These are phyloP conservation scores for Sphaerulina musiva DNA, from an alignment of 2,329 filamentous ascomycete genomes.

Conservation along the genomic window DNA sequence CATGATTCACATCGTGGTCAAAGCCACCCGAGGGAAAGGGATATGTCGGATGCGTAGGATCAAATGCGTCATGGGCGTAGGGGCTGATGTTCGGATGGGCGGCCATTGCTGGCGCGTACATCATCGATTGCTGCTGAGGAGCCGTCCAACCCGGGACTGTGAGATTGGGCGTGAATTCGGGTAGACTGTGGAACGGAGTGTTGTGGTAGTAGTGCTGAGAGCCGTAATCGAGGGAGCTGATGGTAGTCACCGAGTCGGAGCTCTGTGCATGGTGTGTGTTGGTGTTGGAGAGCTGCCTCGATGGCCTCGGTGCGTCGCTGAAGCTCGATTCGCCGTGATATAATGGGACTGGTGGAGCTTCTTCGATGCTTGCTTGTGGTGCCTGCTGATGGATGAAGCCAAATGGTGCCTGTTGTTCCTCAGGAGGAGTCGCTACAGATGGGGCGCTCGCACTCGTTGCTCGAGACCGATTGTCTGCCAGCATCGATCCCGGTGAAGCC, in stretches of 20 bases:
- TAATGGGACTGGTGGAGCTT: conserved; percentile 27
- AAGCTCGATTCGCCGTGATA: conserved; percentile 25
- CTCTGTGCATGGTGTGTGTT: conserved; percentile 11
- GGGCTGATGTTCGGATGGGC: conserved; percentile 12
- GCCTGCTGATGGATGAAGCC: conserved; percentile 30
- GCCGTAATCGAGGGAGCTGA: conserved; percentile 14
- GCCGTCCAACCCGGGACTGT: conserved; percentile 23
- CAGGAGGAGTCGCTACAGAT: conserved; percentile 33
- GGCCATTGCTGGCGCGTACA: conserved; percentile 13
- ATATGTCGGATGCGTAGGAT: conserved; percentile 24
- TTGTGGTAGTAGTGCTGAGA: conserved; percentile 19
- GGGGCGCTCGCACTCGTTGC: conserved; percentile 40
- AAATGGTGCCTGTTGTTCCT: conserved; percentile 21
- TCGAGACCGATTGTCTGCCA: conserved; percentile 39
- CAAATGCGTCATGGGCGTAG: conserved; percentile 23
- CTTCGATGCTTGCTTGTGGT: conserved; percentile 27
- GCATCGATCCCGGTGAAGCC: conserved; percentile 37
- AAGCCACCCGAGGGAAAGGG: conserved; percentile 21
- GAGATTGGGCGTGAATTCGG: conserved; percentile 27
- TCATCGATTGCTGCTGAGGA: conserved; percentile 16
- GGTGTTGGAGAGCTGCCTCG: conserved; percentile 12
- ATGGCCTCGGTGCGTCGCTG: conserved; percentile 10
- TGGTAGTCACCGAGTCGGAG: conserved; percentile 18
- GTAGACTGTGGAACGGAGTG: conserved; percentile 28
- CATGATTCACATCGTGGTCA: conserved; percentile 6